These are phyloP conservation scores for Cadophora gregata DNA, from an alignment of 2,329 filamentous ascomycete genomes.

Conservation along the genomic window DNA sequence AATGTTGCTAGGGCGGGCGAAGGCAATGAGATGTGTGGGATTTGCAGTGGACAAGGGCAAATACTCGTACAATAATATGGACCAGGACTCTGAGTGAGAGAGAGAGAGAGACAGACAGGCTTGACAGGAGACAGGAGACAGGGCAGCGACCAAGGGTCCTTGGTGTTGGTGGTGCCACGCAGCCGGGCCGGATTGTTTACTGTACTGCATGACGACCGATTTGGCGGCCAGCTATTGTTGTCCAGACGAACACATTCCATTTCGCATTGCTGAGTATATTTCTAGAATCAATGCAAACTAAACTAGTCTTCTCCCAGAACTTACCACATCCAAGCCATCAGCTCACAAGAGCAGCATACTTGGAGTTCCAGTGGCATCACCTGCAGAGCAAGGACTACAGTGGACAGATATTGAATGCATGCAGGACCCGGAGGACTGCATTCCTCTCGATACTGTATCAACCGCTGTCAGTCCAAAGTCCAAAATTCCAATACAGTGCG, in stretches of 20 bases:
- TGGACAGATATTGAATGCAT: constrained; percentile 13
- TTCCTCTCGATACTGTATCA: constrained; percentile 3
- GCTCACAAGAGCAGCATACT: neutral
- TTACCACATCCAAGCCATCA: neutral
- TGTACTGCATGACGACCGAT: constrained; percentile 16
- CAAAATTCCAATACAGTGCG: neutral
- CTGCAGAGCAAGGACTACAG: constrained; percentile 14
- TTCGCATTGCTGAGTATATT: neutral
- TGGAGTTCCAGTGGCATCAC: neutral
- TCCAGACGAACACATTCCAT: constrained; percentile 11
- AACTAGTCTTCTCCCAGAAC: neutral
- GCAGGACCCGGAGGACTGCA: neutral
- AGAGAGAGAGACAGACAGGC: no score
- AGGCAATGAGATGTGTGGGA: constrained; percentile 5
- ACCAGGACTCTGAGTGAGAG: neutral
- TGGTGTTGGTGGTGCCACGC: constrained; percentile 20
- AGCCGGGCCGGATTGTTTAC: constrained; percentile 3
- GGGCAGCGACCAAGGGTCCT: neutral
- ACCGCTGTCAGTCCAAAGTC: constrained; percentile 10
- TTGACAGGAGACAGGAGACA: no score
- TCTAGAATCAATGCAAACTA: constrained; percentile 2
- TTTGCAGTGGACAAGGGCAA: neutral
- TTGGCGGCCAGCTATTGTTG: neutral
- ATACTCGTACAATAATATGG: no score
- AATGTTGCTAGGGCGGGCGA: constrained; percentile 2